Evolutionary conservation across 2,329 filamentous ascomycete genomes (phyloP), one percentile per base, ranked within the genome.

Genomic region (Dactylonectria estremocensis): DNA sequence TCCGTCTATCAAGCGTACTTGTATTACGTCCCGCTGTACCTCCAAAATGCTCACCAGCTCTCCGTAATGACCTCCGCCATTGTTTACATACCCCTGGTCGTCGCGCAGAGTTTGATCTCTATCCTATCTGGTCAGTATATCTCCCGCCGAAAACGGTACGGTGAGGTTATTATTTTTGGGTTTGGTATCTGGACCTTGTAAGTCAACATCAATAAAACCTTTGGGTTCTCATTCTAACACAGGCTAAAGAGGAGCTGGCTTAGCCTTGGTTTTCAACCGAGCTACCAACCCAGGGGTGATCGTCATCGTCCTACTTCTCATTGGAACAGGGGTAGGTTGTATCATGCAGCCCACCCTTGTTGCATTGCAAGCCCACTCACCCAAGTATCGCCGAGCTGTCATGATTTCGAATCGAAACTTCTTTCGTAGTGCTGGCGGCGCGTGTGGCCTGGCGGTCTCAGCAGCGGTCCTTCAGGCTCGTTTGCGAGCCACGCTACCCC

Each of bases 391-490:
- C 49, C 84, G 90, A 20, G 90, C 90, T 1, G 86, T 91, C 1
- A 85, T 90, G 20, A 91, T 90, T 40, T 88, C 87, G 2, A 86
- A 87, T 58, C 83, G 90, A 1, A 92, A 92, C 71, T 91, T 91
- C 74, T 83, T 91, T 67, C 85, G 90, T 8, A 87, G 85, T 53
- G 80, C 89, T 3, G 89, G 90, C 10, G 89, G 72, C 13, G 89
- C 24, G 83, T 82, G 85, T 14, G 89, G 89, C 0, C 83, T 92
- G 0, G 88, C 88, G 0, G 79, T 90, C 9, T 88, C 86, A 0
- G 88, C 87, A 1, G 87, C 87, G 2, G 79, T 90, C 2, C 71
- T 82, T 10, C 80, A 81, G 55, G 77, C 76, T 2, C 69, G 74
- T 2, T 64, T 81, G 14, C 67, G 75, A 22, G 67, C 68, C 0